A percentile compares a stretch with the other conserved stretches of the same genome.
Conservation (phyloP, 352 stramenopile genomes). For the Poterioochromonas sp. region DNA sequence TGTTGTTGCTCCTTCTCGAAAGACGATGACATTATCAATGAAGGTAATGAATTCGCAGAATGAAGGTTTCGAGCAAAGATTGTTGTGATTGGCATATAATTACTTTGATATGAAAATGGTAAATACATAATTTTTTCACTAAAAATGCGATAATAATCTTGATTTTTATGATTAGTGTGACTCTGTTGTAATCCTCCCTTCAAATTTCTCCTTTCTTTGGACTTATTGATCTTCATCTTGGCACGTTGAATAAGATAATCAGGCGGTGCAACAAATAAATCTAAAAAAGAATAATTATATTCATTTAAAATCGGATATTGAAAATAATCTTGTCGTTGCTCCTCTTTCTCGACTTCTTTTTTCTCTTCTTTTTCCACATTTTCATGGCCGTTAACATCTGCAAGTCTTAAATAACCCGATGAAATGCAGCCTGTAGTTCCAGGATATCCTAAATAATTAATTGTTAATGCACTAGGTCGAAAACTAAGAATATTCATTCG, state of each 20-base stretch:
- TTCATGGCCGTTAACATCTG: too few species aligned
- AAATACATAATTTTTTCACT: conserved; percentile 74
- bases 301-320: too few species aligned
- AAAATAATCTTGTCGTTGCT: too few species aligned
- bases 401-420: too few species aligned
- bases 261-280: conserved; percentile 57
- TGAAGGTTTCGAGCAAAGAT: neutral
- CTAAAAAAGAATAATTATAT: conserved; percentile 66
- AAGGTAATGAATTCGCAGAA: neutral
- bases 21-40: too few species aligned
- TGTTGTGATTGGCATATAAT: conserved; percentile 50
- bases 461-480: conserved; percentile 54
- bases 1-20: too few species aligned
- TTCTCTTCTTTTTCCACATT: too few species aligned
- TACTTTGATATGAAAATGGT: conserved; percentile 76
- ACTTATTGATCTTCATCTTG: too few species aligned
- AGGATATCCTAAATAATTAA: conserved; percentile 81
- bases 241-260: too few species aligned
- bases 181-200: neutral
- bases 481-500: conserved; percentile 51
- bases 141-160: conserved; percentile 48
- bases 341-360: too few species aligned
- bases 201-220: too few species aligned
- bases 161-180: neutral
- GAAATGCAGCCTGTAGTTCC: conserved; percentile 70